Base-by-base conservation (phyloP, 345 rosid species). In the Rubroshorea leprosula region DNA sequence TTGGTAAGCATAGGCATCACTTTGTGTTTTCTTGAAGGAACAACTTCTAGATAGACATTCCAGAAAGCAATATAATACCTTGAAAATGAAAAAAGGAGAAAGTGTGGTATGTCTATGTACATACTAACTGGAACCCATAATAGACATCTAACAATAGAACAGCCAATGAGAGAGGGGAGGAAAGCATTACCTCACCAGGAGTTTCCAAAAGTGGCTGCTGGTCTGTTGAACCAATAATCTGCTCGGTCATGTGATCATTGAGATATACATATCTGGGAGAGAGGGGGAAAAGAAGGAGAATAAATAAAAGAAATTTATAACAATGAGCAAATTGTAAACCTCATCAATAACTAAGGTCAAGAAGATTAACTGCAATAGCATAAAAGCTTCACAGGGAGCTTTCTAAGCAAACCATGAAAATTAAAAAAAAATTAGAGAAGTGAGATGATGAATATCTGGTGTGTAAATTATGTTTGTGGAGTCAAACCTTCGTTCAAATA, bases 181-280 rank as follows among this genome's bases (percentile, higher is more conserved):
- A 6, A 24, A 6, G 19, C 38, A 15, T 45, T 55, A 86, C 99
- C 83, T 93, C 97, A 18, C 96, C 91, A 0, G 96, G 96, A 67
- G 96, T 84, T 73, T 89, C 94, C 58, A 92, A 91, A 73, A 92
- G 91, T 53, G 91, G 85, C 66, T n/a, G n/a, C n/a, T n/a, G n/a
- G n/a, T n/a, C n/a, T n/a, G n/a, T n/a, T n/a, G n/a, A n/a, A n/a
- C n/a, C n/a, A n/a, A n/a, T n/a, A n/a, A n/a, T n/a, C n/a, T n/a
- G n/a, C n/a, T n/a, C n/a, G n/a, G n/a, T n/a, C n/a, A n/a, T n/a
- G n/a, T n/a, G n/a, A n/a, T n/a, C n/a, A n/a, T n/a, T n/a, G n/a
- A n/a, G n/a, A n/a, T n/a, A n/a, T n/a, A n/a, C n/a, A n/a, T n/a
- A n/a, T n/a, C n/a, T n/a, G n/a, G n/a, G n/a, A n/a, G n/a, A n/a